Conservation (phyloP, 768 basidiomycete species). For the Leucosporidium yakuticum region DNA sequence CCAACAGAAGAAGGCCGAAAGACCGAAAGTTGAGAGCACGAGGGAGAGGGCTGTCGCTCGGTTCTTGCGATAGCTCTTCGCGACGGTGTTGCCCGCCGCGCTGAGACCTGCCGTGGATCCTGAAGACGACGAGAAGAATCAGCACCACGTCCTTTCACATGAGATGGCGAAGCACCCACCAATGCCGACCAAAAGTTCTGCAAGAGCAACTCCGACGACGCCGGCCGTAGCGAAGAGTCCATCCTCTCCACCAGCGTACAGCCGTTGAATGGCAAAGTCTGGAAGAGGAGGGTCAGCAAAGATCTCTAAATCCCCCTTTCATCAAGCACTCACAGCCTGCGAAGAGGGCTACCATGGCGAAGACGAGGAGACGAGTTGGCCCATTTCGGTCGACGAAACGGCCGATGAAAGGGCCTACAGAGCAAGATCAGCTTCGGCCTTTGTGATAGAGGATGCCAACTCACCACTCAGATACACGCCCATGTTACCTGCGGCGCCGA, state of each 20-base stretch:
- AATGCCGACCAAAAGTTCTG: conserved; percentile 15
- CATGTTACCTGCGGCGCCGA: conserved; percentile 26
- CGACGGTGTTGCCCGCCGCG: conserved; percentile 25
- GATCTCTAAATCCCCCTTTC: accelerated
- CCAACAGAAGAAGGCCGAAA: conserved; percentile 28
- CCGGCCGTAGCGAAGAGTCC: background rate
- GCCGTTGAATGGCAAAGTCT: conserved; percentile 15
- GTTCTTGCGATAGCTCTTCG: conserved; percentile 25
- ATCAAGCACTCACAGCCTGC: conserved; percentile 5
- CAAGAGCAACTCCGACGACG: conserved; percentile 1
- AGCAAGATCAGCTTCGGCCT: background rate
- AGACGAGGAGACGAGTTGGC: conserved; percentile 7
- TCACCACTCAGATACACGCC: conserved; percentile 30
- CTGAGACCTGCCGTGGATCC: conserved; percentile 20
- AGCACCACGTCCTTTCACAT: no score
- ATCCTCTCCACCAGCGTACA: conserved; percentile 10
- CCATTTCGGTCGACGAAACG: conserved; percentile 24
- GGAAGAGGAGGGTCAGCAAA: background rate
- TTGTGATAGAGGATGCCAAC: background rate
- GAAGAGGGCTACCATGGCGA: conserved; percentile 15
- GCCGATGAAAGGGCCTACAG: conserved; percentile 18
- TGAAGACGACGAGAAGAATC: background rate
- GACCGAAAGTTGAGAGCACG: conserved; percentile 21
- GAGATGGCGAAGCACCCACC: no score
- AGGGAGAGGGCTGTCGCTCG: conserved; percentile 21